phyloP scores from a whole-genome alignment of 2,329 filamentous ascomycete genomes.

The Nectriaceae sp. region DNA sequence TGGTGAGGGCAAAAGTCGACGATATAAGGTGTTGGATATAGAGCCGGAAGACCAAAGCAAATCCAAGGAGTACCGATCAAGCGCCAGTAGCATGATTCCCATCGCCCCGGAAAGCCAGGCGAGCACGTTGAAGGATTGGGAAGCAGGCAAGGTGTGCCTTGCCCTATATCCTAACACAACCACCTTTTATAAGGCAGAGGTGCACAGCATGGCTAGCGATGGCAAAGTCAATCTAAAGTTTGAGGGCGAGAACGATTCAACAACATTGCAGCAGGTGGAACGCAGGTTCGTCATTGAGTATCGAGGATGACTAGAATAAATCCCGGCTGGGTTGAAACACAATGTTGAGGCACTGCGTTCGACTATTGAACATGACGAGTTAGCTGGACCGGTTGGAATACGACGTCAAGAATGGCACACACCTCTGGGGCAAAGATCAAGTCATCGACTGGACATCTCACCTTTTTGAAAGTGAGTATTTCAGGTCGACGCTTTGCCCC shows the following conservation, averaged over 20 bases:
- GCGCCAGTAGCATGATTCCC: slow-evolving; percentile 74
- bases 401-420: no score
- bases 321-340: no score
- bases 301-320: slow-evolving; percentile 1
- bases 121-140: slow-evolving; percentile 58
- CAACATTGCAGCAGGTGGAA: slow-evolving; percentile 75
- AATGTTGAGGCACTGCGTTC: no score
- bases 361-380: no score
- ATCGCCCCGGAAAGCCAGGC: slow-evolving; percentile 61
- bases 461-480: no score
- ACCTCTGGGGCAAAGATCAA: no score
- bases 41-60: slow-evolving; percentile 72
- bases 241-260: slow-evolving; percentile 75
- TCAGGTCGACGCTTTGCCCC: no score
- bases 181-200: slow-evolving; percentile 82
- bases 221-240: slow-evolving; percentile 69
- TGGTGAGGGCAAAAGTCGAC: slow-evolving; percentile 74
- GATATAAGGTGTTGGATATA: slow-evolving; percentile 79
- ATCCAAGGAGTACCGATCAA: slow-evolving; percentile 69
- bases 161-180: slow-evolving; percentile 83
- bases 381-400: no score
- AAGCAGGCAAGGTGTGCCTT: slow-evolving; percentile 71
- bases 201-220: slow-evolving; percentile 66
- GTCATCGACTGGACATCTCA: no score
- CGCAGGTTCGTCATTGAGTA: slow-evolving; percentile 77